Conservation (phyloP, 2,329 filamentous ascomycete species). For the Phaeosphaeria sp. region DNA sequence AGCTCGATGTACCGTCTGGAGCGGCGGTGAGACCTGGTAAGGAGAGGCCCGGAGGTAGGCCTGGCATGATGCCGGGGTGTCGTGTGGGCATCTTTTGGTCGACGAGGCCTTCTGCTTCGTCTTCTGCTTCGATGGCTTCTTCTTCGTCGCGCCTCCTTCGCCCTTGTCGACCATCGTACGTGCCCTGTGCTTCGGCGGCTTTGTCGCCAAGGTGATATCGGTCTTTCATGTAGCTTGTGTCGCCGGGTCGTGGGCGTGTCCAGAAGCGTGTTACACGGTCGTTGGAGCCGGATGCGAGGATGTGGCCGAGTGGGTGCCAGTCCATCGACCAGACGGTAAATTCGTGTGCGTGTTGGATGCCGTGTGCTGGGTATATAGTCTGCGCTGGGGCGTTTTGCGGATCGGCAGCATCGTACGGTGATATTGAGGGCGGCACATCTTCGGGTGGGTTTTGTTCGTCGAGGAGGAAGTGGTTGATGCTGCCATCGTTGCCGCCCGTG, state of each 20-base stretch:
- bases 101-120: constrained; percentile 89
- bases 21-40: constrained; percentile 42
- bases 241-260: constrained; percentile 88
- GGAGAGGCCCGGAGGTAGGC: constrained; percentile 67
- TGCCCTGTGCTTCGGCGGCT: constrained; percentile 92
- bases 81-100: constrained; percentile 83
- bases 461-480: constrained; percentile 91
- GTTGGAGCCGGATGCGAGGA: constrained; percentile 93
- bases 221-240: constrained; percentile 84
- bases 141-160: constrained; percentile 84
- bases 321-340: constrained; percentile 97
- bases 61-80: constrained; percentile 52
- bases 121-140: constrained; percentile 91
- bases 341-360: constrained; percentile 85
- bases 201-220: constrained; percentile 94
- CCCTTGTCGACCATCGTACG: constrained; percentile 82
- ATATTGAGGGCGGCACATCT: constrained; percentile 73
- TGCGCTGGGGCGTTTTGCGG: constrained; percentile 81
- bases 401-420: constrained; percentile 85
- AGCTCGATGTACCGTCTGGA: constrained; percentile 54
- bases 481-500: constrained; percentile 88
- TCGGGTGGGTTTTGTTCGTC: constrained; percentile 89
- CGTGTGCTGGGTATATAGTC: constrained; percentile 91
- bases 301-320: constrained; percentile 96
- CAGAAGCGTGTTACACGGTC: constrained; percentile 97